A percentile compares a stretch with the other conserved stretches of the same genome.
phyloP scores from a whole-genome alignment of 441 rosid species.

The Syzygium syzygioides region DNA sequence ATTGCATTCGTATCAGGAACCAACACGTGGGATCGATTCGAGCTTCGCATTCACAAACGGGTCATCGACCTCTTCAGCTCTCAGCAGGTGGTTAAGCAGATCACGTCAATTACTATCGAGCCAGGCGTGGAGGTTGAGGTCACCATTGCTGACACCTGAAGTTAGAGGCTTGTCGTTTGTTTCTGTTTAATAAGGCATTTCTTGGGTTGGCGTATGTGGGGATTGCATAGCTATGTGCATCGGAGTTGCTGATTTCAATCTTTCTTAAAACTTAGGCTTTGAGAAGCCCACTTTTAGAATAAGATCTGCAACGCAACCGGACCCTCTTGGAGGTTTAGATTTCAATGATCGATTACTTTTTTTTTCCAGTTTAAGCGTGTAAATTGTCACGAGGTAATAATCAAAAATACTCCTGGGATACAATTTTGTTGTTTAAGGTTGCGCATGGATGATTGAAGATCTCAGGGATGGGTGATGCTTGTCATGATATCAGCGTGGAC shows the following conservation, averaged over 20 bases:
- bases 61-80: neutral
- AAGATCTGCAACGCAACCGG: neutral
- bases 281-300: neutral
- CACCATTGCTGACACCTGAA: neutral
- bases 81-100: neutral
- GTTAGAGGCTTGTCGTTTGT: neutral
- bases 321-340: neutral
- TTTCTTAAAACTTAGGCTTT: neutral
- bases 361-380: neutral
- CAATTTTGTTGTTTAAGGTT: neutral
- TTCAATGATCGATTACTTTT: too few relatives aligned
- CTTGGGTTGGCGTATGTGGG: neutral
- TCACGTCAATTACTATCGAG: neutral
- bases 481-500: neutral
- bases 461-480: neutral
- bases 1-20: neutral
- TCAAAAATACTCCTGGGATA: neutral
- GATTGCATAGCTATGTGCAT: neutral
- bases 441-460: neutral
- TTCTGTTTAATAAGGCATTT: neutral
- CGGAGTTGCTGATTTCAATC: neutral
- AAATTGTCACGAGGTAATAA: neutral
- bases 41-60: constrained; percentile 1
- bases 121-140: neutral
- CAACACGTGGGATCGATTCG: neutral